Evolutionary conservation across 2,329 filamentous ascomycete species (phyloP), one percentile per base, ranked within the genome.

Genomic region (Xylaria sp.): DNA sequence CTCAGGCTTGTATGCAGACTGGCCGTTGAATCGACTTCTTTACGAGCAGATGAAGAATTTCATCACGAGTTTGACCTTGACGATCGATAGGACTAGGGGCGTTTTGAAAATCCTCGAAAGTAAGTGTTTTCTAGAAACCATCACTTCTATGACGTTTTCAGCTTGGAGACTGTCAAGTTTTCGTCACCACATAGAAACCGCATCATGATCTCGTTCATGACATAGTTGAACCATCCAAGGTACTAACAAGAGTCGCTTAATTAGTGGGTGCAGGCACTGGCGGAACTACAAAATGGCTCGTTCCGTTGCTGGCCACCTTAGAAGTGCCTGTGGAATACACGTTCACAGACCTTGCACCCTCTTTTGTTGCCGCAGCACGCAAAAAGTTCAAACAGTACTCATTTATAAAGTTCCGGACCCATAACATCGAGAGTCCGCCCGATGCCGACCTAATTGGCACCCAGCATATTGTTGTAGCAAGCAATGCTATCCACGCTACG

Each of bases 331-430:
- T 80, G n/a, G 57, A 71, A 5, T 81, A 81, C 57, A 78, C 76
- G 0, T 77, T 81, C 58, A 81, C 79, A 1, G 80, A 82, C 41
- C 49, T 83, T 3, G 78, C 79, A 0, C 43, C 68, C 0, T 70
- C 72, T 0, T 67, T 79, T 0, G 72, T 79, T 1, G 57, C 68
- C 0, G 59, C 65, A 1, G 72, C 74, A 0, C 68, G 60, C 25
- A 65, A 62, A 6, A 70, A 64, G n/a, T 74, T 76, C 21, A 23
- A 48, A 1, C 37, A 63, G 0, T 54, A 62, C 27, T 11, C 3
- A 0, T 58, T 51, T 8, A 72, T 77, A 63, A 57, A 64, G 1
- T 78, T 69, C 49, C 43, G 46, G 1, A 62, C 69, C 0, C 53
- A 76, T 0, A 67, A 79, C 44, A 63, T 77, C 1, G 74, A 77